Evolutionary conservation across 2,329 filamentous ascomycete genomes (phyloP), one percentile per base, ranked within the genome.

Genomic region (Sporothrix euskadiensis): DNA sequence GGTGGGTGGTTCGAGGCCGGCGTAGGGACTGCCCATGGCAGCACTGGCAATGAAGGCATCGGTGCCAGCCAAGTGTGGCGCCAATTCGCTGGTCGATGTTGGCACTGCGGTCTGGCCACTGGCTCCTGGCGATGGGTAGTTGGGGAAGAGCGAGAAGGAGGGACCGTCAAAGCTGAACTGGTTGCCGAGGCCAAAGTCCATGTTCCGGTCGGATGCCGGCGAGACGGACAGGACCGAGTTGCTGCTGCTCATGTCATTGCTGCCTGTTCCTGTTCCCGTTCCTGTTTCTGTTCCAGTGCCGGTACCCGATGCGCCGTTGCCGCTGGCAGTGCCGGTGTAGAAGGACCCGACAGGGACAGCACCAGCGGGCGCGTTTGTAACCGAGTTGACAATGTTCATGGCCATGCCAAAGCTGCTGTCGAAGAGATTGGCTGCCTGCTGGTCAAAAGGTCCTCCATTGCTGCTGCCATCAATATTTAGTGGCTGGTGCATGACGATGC

Each of bases 1-100:
- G 30, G 80, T 82, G 0, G 88, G 86, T 0, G 83, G 75, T 0
- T 83, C 81, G 19, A 87, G 79, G 0, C 80, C 76, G 7, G 79
- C 78, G 54, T 82, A 83, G 2, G 80, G 73, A 78, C 8, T 79
- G 79, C 71, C 76, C 71, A 78, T 74, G 81, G 74, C 71, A 4
- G 68, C 71, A 72, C 77, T 30, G 72, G 59, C 44, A 6, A 73
- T 32, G 10, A 73, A 71, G n/a, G 69, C 59, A 9, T 69, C 41
- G 8, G 69, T 69, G 39, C 41, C 39, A 7, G 72, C 72, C 30
- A 71, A 59, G 22, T 71, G 59, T 2, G 69, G 57, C 9, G 57
- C 68, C 4, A 73, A n/a, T 1, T 71, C 72, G 32, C 35, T 59
- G 4, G 72, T 52, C 3, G 68, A 71, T 1, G 68, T n/a, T 26